phyloP scores from a whole-genome alignment of 2,329 filamentous ascomycete genomes.

The Pseudocercospora musae region DNA sequence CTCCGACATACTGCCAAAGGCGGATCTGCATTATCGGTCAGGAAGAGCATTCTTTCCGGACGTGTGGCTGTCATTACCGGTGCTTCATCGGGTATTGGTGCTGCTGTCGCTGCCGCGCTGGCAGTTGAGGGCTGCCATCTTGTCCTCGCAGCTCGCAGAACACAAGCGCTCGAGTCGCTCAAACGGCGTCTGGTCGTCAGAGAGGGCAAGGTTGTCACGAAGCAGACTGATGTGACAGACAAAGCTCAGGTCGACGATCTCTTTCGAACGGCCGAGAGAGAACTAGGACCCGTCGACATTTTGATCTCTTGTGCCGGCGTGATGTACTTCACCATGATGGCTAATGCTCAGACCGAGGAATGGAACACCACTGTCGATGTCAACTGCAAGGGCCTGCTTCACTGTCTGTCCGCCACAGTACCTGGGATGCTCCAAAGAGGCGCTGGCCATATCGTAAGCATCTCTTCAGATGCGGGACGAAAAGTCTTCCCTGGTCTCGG shows the following conservation, averaged over 20 bases:
- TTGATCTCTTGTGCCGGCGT: constrained; percentile 78
- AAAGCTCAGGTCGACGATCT: constrained; percentile 64
- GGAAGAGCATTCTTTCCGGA: constrained; percentile 61
- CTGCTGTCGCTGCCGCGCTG: constrained; percentile 67
- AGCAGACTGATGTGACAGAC: constrained; percentile 70
- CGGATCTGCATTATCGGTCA: constrained; percentile 44
- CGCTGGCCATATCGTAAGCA: constrained; percentile 71
- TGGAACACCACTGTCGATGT: constrained; percentile 82
- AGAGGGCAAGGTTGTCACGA: constrained; percentile 64
- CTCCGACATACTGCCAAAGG: constrained; percentile 47
- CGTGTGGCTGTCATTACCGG: constrained; percentile 74
- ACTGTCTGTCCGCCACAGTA: constrained; percentile 67
- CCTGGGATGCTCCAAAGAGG: constrained; percentile 69
- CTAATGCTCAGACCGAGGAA: constrained; percentile 67
- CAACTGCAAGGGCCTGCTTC: constrained; percentile 78
- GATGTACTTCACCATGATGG: constrained; percentile 90
- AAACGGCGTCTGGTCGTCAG: constrained; percentile 58
- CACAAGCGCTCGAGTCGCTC: constrained; percentile 64
- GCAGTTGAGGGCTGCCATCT: constrained; percentile 69
- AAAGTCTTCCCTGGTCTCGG: constrained; percentile 79
- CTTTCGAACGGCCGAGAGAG: constrained; percentile 54
- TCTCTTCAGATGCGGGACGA: constrained; percentile 76
- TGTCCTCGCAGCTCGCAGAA: constrained; percentile 67
- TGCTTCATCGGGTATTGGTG: constrained; percentile 75
- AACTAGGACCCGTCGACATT: constrained; percentile 72